A percentile compares a stretch with the other conserved stretches of the same genome.
Evolutionary conservation across 2,329 filamentous ascomycete genomes (phyloP).

Genomic region (Boeremia lycopersici): DNA sequence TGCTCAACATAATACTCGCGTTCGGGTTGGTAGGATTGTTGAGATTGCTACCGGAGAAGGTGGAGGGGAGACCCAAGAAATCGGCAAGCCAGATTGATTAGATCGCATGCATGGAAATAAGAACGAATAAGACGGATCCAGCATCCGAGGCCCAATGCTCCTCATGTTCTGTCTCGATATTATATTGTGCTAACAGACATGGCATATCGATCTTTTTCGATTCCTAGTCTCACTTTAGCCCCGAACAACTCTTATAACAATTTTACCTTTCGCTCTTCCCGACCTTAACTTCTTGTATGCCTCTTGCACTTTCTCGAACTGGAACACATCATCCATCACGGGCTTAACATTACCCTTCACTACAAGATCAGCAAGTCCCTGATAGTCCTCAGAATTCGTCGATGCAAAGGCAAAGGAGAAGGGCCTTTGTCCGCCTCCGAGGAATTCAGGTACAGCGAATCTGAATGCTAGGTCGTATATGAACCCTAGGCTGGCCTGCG

Average conservation of each 20-base stretch:
- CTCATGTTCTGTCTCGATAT: no score
- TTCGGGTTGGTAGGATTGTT: slow-evolving; percentile 24
- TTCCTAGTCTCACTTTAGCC: neutral
- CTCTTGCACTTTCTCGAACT: slow-evolving; percentile 59
- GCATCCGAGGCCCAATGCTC: no score
- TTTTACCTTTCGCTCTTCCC: slow-evolving; percentile 62
- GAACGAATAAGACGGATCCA: no score
- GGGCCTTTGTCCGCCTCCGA: slow-evolving; percentile 57
- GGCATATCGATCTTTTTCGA: no score
- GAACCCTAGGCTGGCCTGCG: slow-evolving; percentile 23
- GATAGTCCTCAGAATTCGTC: slow-evolving; percentile 27
- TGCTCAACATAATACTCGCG: slow-evolving; percentile 54
- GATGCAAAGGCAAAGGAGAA: slow-evolving; percentile 44
- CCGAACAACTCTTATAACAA: slow-evolving; percentile 49
- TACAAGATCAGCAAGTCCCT: slow-evolving; percentile 59
- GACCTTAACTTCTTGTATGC: slow-evolving; percentile 63
- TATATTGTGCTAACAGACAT: no score
- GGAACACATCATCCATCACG: slow-evolving; percentile 60
- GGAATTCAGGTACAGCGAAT: slow-evolving; percentile 36
- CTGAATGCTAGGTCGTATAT: slow-evolving; percentile 24
- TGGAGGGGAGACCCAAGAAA: slow-evolving; percentile 19
- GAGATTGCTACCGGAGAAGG: slow-evolving; percentile 34
- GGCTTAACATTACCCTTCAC: slow-evolving; percentile 61
- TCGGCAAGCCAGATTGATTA: neutral
- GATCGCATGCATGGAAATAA: neutral